Evolutionary conservation across 108 stramenopile genomes (phyloP), one percentile per base, ranked within the genome.

Genomic region (Nitzschia sp.): DNA sequence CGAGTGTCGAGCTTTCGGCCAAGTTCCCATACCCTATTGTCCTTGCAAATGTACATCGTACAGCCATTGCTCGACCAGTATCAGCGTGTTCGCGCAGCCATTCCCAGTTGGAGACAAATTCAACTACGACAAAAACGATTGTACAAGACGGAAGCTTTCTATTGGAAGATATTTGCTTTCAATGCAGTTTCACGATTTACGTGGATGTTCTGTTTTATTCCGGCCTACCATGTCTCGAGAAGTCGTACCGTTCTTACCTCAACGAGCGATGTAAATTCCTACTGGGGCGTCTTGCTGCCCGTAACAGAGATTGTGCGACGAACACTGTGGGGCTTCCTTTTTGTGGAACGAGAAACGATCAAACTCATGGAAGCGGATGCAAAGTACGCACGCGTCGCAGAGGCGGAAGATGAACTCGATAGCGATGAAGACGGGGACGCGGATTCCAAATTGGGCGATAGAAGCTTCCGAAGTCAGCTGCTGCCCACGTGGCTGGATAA

Each of bases 151-250:
- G 85, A 87, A 45, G 45, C 76, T 13, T 89, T 88, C 62, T 95
- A 95, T 64, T 91, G 84, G 85, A 71, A 75, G n/a, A 84, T 89
- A 0, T 64, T 95, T 17, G 70, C 80, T 0, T 76, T 63, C 54
- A 91, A 92, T 65, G 58, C 71, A 0, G 16, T 77, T 28, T 67
- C 87, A 25, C 50, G 94, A 54, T 92, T 89, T 64, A 75, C 84
- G 19, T 95, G 94, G 94, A 95, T 92, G 94, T 62, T 83, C 22
- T 84, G 86, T 30, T 91, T 88, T 44, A 89, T 92, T 41, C 94
- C 94, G 6, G 82, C 94, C 1, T 92, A 90, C 67, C 84, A 86
- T 27, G 77, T 91, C 3, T 80, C 84, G 5, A 32, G 69, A 45
- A 77, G 82, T 62, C 80, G 77, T 27, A 77, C 79, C 0, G 81